Evolutionary conservation across 2,329 filamentous ascomycete species (phyloP).

Genomic region (Scedosporium minutisporum): DNA sequence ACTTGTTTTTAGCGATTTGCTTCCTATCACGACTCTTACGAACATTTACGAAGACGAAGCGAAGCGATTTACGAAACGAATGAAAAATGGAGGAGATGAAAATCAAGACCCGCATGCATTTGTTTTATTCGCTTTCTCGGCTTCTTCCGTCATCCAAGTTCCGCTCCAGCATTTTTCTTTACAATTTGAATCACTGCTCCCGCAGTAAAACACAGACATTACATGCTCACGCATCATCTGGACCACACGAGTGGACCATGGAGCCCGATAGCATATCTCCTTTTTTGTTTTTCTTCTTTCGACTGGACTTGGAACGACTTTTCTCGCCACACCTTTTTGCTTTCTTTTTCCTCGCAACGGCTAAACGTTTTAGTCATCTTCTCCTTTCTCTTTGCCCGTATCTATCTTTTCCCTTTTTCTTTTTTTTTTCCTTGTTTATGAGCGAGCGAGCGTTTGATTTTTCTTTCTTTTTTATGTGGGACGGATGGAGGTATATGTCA

Average conservation of each 20-base stretch:
- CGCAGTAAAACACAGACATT: constrained; percentile 5
- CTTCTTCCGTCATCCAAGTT: constrained; percentile 2
- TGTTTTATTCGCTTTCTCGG: constrained; percentile 13
- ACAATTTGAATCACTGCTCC: constrained; percentile 3
- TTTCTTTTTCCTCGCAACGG: neutral
- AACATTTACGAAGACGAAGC: neutral
- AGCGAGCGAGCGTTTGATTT: constrained; percentile 7
- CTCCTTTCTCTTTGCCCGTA: neutral
- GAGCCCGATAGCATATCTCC: constrained; percentile 2
- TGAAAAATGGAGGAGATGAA: neutral
- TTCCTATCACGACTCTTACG: constrained; percentile 5
- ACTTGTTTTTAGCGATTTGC: constrained; percentile 9
- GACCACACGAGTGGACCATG: neutral
- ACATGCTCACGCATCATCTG: constrained; percentile 5
- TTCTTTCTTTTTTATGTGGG: neutral
- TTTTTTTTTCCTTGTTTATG: neutral
- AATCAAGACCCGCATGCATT: neutral
- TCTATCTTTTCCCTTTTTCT: neutral
- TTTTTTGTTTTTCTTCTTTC: neutral
- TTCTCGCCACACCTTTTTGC: neutral
- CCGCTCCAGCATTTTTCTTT: neutral
- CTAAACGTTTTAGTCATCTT: neutral
- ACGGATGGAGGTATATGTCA: neutral
- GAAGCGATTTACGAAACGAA: neutral
- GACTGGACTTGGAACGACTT: neutral